Evolutionary conservation across 306 rosid species (phyloP).

Genomic region (Albizia julibrissin): DNA sequence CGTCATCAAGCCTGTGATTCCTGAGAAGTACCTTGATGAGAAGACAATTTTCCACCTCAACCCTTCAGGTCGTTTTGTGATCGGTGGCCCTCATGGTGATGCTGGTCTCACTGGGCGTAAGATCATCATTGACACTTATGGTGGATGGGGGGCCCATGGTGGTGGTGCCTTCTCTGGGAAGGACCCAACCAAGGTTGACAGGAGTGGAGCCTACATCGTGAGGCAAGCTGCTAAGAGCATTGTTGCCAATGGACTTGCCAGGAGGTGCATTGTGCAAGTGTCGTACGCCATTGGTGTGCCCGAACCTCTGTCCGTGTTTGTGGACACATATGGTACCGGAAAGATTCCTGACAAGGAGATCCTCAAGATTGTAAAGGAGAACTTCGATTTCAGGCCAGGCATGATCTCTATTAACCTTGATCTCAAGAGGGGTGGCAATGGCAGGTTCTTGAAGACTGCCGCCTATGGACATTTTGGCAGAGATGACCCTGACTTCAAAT

Average conservation of each 20-base stretch:
- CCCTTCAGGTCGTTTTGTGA: conserved; percentile 52
- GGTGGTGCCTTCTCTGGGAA: conserved; percentile 56
- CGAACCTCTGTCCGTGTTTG: conserved; percentile 52
- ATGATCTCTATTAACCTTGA: conserved; percentile 61
- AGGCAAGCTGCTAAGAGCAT: conserved; percentile 50
- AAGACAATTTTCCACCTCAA: conserved; percentile 49
- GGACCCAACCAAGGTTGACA: conserved; percentile 51
- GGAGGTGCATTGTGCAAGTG: conserved; percentile 51
- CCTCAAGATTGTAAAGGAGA: conserved; percentile 50
- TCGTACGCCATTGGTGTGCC: conserved; percentile 65
- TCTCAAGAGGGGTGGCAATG: conserved; percentile 55
- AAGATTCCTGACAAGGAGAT: conserved; percentile 50
- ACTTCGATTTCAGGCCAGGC: conserved; percentile 53
- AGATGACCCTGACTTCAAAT: conserved; percentile 55
- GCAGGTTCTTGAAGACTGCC: conserved; percentile 55
- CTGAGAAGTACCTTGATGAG: conserved; percentile 54
- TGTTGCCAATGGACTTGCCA: conserved; percentile 47
- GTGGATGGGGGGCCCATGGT: conserved; percentile 55
- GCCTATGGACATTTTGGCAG: conserved; percentile 58
- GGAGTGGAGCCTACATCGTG: conserved; percentile 52
- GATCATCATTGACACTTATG: conserved; percentile 50
- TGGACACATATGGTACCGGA: conserved; percentile 48
- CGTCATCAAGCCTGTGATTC: conserved; percentile 52
- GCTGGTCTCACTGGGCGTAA: conserved; percentile 53
- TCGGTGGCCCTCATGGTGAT: conserved; percentile 55